phyloP scores from a whole-genome alignment of 75 land plant species.

The Adiantum capillusveneris region DNA sequence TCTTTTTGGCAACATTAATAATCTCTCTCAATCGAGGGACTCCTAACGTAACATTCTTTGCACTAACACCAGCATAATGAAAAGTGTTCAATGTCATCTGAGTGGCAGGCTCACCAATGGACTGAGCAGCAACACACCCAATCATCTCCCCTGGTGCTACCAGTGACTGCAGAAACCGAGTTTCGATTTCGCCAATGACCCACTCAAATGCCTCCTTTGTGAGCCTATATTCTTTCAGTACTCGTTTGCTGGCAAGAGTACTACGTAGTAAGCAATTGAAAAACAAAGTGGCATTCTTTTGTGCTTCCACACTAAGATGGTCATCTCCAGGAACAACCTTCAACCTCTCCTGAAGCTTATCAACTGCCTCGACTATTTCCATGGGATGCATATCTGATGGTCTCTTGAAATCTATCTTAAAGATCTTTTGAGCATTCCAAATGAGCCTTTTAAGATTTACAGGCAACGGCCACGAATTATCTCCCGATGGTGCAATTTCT shows the following conservation, averaged over 20 bases:
- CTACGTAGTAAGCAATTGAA: conserved; percentile 88
- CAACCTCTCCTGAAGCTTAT: conserved; percentile 78
- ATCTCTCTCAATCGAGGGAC: conserved; percentile 89
- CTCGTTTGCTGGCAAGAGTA: conserved; percentile 92
- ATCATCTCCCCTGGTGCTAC: conserved; percentile 99
- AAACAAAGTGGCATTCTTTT: conserved; percentile 93
- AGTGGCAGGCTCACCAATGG: conserved; percentile 98
- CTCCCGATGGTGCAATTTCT: conserved; percentile 88
- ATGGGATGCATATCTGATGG: conserved; percentile 92
- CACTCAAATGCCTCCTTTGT: conserved; percentile 96
- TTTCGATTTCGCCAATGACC: conserved; percentile 96
- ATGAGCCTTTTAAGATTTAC: conserved; percentile 89
- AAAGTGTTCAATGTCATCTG: conserved; percentile 98
- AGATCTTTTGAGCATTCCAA: conserved; percentile 94
- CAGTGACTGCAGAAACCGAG: conserved; percentile 86
- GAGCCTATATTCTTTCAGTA: conserved; percentile 81
- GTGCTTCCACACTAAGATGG: conserved; percentile 81
- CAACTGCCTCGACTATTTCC: conserved; percentile 91
- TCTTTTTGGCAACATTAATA: conserved; percentile 96
- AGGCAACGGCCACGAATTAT: conserved; percentile 76
- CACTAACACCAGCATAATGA: conserved; percentile 99
- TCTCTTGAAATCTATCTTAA: conserved; percentile 72
- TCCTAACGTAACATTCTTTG: conserved; percentile 96
- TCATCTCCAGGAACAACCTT: conserved; percentile 81
- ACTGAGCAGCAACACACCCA: conserved; percentile 99